Conservation (phyloP, 176 grass and related monocot genomes). For the Musa acuminata region DNA sequence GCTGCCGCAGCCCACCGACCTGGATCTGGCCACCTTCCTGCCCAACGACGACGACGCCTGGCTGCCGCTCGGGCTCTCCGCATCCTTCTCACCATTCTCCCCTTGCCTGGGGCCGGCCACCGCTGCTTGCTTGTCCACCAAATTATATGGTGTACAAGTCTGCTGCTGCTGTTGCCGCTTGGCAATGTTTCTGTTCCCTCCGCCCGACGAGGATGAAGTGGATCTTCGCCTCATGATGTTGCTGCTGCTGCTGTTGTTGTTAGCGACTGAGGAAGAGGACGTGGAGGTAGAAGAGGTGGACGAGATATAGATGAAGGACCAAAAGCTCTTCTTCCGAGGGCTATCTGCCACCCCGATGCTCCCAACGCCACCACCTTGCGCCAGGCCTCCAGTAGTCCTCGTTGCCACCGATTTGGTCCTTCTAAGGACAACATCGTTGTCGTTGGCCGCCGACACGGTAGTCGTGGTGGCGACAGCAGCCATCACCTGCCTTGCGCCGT, state of each 20-base stretch:
- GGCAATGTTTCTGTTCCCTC: not conserved
- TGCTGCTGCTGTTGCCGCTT: conserved; percentile 1
- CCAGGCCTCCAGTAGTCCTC: conserved; percentile 33
- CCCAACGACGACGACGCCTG: conserved; percentile 55
- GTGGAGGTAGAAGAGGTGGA: conserved; percentile 10
- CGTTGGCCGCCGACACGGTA: conserved; percentile 4
- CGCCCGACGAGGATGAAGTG: conserved; percentile 25
- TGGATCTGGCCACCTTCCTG: conserved; percentile 72
- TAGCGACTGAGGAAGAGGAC: conserved; percentile 23
- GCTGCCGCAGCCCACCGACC: conserved; percentile 86
- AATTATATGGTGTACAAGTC: no score
- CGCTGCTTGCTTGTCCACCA: not conserved
- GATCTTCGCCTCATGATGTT: conserved; percentile 22
- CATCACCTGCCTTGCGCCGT: not conserved
- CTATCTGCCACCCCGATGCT: conserved; percentile 36
- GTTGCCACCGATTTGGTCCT: conserved; percentile 76
- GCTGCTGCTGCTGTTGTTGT: conserved; percentile 16
- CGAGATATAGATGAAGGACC: conserved; percentile 76
- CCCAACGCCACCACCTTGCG: not conserved
- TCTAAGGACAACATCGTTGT: conserved; percentile 27
- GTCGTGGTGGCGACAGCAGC: not conserved
- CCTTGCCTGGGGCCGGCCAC: conserved; percentile 7
- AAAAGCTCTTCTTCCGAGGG: conserved; percentile 90
- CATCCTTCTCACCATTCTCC: conserved; percentile 35
- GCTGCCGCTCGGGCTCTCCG: conserved; percentile 52